Conservation (phyloP, 1,139 yeast genomes). For the Pichiaceae sp. region DNA sequence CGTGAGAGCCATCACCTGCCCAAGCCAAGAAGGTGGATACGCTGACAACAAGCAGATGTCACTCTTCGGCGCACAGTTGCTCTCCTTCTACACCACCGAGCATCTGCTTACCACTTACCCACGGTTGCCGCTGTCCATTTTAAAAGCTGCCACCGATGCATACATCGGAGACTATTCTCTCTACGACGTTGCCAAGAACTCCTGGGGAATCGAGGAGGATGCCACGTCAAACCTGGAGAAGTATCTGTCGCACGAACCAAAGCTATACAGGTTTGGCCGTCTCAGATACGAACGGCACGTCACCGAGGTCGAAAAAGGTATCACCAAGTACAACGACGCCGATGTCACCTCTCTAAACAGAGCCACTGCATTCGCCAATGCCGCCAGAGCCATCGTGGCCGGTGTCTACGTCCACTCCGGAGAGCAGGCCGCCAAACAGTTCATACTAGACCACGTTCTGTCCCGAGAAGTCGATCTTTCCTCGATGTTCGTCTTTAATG, state of each 20-base stretch:
- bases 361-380: conserved; percentile 32
- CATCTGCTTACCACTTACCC: conserved; percentile 72
- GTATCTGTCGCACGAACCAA: conserved; percentile 62
- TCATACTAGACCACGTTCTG: conserved; percentile 64
- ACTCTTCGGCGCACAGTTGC: conserved; percentile 68
- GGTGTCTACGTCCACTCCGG: conserved; percentile 64
- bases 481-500: conserved; percentile 68
- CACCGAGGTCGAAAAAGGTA: conserved; percentile 32
- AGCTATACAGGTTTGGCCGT: conserved; percentile 54
- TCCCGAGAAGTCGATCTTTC: conserved; percentile 72
- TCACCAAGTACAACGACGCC: conserved; percentile 23
- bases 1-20: conserved; percentile 69
- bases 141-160: conserved; percentile 66
- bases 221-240: conserved; percentile 55
- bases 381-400: conserved; percentile 66
- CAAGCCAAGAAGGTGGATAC: conserved; percentile 9
- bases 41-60: conserved; percentile 77
- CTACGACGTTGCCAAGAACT: conserved; percentile 47
- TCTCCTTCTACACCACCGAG: conserved; percentile 72
- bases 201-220: conserved; percentile 89
- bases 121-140: conserved; percentile 74
- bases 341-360: conserved; percentile 17
- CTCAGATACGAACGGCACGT: conserved; percentile 36
- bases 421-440: conserved; percentile 49
- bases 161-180: conserved; percentile 62